Evolutionary conservation across 192 early-diverging fungal species (phyloP).

Genomic region (Coemansia sp.): DNA sequence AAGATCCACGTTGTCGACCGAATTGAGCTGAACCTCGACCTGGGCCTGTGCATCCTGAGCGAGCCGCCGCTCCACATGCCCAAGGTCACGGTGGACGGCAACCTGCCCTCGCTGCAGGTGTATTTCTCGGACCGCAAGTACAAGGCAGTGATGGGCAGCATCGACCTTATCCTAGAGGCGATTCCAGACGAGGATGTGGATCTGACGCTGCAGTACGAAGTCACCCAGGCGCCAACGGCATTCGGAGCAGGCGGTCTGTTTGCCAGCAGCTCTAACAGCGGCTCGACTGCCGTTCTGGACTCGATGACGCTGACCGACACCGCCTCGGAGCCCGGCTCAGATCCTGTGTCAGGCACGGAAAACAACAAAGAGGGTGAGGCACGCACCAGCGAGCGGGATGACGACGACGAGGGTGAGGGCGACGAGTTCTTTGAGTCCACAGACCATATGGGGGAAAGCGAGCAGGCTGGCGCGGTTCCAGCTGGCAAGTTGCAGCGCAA

Average conservation of each 20-base stretch:
- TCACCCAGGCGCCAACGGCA: conserved; percentile 20
- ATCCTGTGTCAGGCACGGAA: background rate
- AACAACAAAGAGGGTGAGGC: background rate
- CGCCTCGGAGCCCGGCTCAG: background rate
- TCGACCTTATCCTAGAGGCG: conserved; percentile 64
- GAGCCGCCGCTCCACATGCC: conserved; percentile 69
- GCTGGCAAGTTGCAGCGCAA: conserved; percentile 32
- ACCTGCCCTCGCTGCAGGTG: conserved; percentile 78
- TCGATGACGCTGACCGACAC: conserved; percentile 1
- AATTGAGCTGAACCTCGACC: conserved; percentile 76
- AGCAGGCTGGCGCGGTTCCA: background rate
- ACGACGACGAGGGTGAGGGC: conserved; percentile 15
- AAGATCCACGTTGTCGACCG: conserved; percentile 83
- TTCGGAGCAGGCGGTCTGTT: conserved; percentile 46
- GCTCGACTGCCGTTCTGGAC: background rate
- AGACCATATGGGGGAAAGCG: conserved; percentile 18
- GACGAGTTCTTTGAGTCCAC: conserved; percentile 52
- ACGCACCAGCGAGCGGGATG: conserved; percentile 1
- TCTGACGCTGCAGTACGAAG: conserved; percentile 44
- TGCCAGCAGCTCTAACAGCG: background rate
- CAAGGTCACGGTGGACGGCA: conserved; percentile 72
- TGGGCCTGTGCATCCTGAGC: conserved; percentile 84
- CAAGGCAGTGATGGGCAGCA: conserved; percentile 79
- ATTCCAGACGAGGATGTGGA: conserved; percentile 50
- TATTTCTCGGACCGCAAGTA: conserved; percentile 96